Evolutionary conservation across 768 basidiomycete species (phyloP).

Genomic region (Suillus placidus): DNA sequence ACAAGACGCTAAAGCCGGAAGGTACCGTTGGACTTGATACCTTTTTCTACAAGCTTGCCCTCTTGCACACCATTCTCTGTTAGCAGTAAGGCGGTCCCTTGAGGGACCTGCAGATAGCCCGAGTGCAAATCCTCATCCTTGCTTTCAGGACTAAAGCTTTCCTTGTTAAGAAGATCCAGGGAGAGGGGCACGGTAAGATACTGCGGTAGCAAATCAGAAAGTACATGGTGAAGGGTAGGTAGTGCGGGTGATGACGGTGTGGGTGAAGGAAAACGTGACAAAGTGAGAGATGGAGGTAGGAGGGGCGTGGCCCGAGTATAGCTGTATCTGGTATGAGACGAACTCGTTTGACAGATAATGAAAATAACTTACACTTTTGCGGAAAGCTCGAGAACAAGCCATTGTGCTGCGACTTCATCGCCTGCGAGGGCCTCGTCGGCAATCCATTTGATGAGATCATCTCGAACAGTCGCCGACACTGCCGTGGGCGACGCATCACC

Average conservation of each 20-base stretch:
- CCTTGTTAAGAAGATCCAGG: conserved; percentile 60
- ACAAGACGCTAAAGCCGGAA: not conserved
- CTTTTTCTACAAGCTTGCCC: conserved; percentile 60
- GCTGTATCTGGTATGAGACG: conserved; percentile 37
- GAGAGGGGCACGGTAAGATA: conserved; percentile 61
- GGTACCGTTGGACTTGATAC: conserved; percentile 19
- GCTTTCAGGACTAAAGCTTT: conserved; percentile 61
- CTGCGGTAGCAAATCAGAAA: conserved; percentile 62
- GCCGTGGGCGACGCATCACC: conserved; percentile 1
- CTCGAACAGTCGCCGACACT: conserved; percentile 31
- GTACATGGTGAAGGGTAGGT: conserved; percentile 56
- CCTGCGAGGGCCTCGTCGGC: conserved; percentile 69
- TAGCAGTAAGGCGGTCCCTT: conserved; percentile 59
- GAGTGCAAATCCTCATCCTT: conserved; percentile 74
- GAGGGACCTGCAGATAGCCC: conserved; percentile 73
- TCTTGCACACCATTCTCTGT: conserved; percentile 71
- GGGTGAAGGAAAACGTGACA: conserved; percentile 63
- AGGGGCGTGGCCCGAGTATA: conserved; percentile 69
- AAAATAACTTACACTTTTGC: conserved; percentile 59
- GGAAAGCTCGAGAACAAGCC: conserved; percentile 64
- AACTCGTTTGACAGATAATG: conserved; percentile 6
- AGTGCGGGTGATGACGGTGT: conserved; percentile 22
- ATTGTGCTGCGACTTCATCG: conserved; percentile 72
- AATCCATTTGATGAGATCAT: conserved; percentile 71
- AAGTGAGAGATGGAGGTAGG: conserved; percentile 64